These are phyloP conservation scores for Pouteria campechiana DNA, from an alignment of 179 eudicot genomes.

Conservation along the genomic window DNA sequence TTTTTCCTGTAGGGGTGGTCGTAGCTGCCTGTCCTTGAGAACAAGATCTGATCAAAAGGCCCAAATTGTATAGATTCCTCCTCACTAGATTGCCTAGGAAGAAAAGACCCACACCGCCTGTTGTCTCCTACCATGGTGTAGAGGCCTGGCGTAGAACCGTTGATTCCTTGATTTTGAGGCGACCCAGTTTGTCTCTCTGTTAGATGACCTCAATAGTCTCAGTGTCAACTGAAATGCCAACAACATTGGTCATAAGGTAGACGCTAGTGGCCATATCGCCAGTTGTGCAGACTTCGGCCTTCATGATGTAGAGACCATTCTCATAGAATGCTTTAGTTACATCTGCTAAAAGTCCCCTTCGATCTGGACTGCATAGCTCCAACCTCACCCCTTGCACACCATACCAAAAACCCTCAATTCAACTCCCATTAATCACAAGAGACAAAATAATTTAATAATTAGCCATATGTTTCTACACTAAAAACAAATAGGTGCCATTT, in stretches of 20 bases:
- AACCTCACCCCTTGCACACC: constrained; percentile 62
- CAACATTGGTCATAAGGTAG: constrained; percentile 62
- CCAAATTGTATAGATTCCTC: too few species aligned
- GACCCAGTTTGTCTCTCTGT: constrained; percentile 39
- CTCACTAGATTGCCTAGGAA: too few species aligned
- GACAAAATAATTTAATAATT: neutral
- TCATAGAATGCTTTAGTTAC: constrained; percentile 84
- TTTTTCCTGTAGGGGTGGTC: too few species aligned
- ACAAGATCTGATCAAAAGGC: too few species aligned
- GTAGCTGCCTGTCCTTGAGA: too few species aligned
- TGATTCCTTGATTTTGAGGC: constrained; percentile 65
- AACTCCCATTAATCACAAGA: neutral
- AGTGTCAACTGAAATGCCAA: constrained; percentile 49
- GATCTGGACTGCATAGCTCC: constrained; percentile 47
- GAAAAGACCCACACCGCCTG: too few species aligned
- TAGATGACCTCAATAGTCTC: constrained; percentile 45
- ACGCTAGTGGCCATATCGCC: constrained; percentile 42
- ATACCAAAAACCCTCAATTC: neutral
- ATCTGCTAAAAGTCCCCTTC: constrained; percentile 57
- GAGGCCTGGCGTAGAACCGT: too few species aligned
- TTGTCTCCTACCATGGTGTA: too few species aligned
- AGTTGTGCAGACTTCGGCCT: constrained; percentile 77
- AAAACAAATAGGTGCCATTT: too few species aligned
- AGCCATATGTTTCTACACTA: too few species aligned
- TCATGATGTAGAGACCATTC: constrained; percentile 66